phyloP scores from a whole-genome alignment of 208 protist species.

The Wallacemonas sp. region DNA sequence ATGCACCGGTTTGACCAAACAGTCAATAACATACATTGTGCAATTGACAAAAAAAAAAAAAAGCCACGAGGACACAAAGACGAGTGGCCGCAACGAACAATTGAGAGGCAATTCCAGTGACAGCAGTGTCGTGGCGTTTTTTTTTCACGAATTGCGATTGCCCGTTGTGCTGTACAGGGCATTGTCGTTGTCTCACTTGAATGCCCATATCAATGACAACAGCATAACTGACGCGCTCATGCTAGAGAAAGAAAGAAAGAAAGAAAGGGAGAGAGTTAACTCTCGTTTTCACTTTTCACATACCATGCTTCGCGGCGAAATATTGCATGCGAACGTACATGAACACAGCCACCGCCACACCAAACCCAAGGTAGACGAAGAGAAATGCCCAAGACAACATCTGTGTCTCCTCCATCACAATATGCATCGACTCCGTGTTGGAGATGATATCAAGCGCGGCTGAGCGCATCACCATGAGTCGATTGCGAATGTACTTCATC shows the following conservation, averaged over 20 bases:
- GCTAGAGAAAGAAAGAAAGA: not conserved
- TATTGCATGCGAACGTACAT: slow-evolving; percentile 40
- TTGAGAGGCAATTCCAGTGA: too few species aligned
- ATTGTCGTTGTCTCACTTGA: too few species aligned
- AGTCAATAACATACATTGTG: too few species aligned
- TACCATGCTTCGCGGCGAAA: slow-evolving; percentile 19
- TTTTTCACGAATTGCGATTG: too few species aligned
- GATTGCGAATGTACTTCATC: slow-evolving; percentile 61
- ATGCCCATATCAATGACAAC: too few species aligned
- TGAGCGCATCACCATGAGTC: slow-evolving; percentile 25
- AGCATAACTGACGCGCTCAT: not conserved
- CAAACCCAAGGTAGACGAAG: slow-evolving; percentile 44
- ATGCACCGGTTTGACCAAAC: too few species aligned
- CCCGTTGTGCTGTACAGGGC: too few species aligned
- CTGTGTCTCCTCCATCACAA: slow-evolving; percentile 49
- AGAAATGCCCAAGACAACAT: slow-evolving; percentile 44
- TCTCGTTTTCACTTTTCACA: not conserved
- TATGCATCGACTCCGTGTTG: slow-evolving; percentile 49
- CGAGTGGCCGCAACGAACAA: too few species aligned
- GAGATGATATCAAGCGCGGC: slow-evolving; percentile 25
- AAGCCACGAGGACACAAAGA: too few species aligned
- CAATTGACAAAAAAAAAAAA: too few species aligned
- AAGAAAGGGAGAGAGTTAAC: not conserved
- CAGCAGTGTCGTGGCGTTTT: too few species aligned
- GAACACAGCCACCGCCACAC: slow-evolving; percentile 22